Evolutionary conservation across 169 alveolate species (phyloP), one percentile per base, ranked within the genome.

Genomic region (Pseudocohnilembus persalinus): DNA sequence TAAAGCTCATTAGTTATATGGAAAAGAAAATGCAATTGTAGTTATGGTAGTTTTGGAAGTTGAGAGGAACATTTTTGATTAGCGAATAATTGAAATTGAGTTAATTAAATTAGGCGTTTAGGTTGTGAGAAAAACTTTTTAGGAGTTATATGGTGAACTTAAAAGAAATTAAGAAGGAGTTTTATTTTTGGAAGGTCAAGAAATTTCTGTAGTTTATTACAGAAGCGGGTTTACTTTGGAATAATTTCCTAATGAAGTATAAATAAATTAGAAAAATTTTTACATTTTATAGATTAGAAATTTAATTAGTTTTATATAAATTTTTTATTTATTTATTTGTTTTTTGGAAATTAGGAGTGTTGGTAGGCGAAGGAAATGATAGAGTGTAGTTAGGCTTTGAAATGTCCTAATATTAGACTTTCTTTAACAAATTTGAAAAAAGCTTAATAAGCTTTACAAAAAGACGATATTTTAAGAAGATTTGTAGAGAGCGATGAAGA

Each of bases 11-110:
- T 29, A 72, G 34, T 25, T 85, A 25, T 85, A 85, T 31, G 31
- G 73, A 31, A 73, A 68, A 28, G 75, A 73, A 73, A 72, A 85
- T 34, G 34, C 82, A 1, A 31, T 63, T 63, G 74, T 85, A 32
- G 29, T 85, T 26, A 79, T 85, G 20, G 83, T 85, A 31, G 83
- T 82, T 26, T 72, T 73, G 29, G 85, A 34, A 34, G 77, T 85
- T 73, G 89, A 85, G 78, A 85, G 89, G 0, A 85, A 85, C 75
- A 29, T 73, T 28, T 85, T 72, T 78, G 89, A 85, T 73, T 73
- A 85, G 31, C 77, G 81, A 78, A 78, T 78, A 29, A 74, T 81
- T 0, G 89, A 85, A 78, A 33, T 65, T 68, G 81, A 34, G 35
- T 81, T 85, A 32, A 82, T 82, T 16, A 85, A 74, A 79, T 33